Evolutionary conservation across 2,329 filamentous ascomycete species (phyloP), one percentile per base, ranked within the genome.

Genomic region (Lasiodiplodia gonubiensis): DNA sequence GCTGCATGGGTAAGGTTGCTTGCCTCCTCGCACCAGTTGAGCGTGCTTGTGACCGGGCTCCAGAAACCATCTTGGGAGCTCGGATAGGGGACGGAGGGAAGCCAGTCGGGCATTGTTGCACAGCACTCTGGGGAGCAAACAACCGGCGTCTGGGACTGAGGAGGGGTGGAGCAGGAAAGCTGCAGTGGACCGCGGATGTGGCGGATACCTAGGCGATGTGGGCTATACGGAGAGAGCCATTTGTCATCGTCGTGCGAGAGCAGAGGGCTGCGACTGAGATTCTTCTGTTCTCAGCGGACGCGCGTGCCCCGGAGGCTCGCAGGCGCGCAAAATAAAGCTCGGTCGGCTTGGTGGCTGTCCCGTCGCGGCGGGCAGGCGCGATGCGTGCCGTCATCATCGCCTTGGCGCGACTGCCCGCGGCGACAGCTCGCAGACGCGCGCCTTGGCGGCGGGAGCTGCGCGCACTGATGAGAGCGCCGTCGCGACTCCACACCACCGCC

Each of bases 11-110:
- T 23, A 69, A 33, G 37, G 37, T 16, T 55, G 37, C 77, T 69
- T 77, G 89, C 89, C 84, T 93, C 91, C 84, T 93, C 91, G 75
- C 91, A 94, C 86, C 91, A 93, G 76, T 93, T 92, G 53, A 92
- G 74, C 0, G 90, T 92, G 10, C 88, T 89, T 1, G 90, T 92
- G 67, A 90, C 88, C 25, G 89, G 87, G 6, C 84, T 86, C 90
- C 90, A 93, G 75, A 86, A 88, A 23, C 89, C 89, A 46, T 83
- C 81, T 66, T 82, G 74, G 30, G 84, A 77, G 14, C 85, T 84
- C 68, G 82, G 81, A 70, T 86, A 86, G 1, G 81, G 77, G 69
- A 84, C 74, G 14, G 80, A 82, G 48, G 80, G 82, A 1, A 83
- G 74, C 72, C 75, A 78, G 37, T 77, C 75, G 33, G 76, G 68